Base-by-base conservation (phyloP, 2,329 filamentous ascomycete genomes). In the Arthrobotrys pseudoclavata region DNA sequence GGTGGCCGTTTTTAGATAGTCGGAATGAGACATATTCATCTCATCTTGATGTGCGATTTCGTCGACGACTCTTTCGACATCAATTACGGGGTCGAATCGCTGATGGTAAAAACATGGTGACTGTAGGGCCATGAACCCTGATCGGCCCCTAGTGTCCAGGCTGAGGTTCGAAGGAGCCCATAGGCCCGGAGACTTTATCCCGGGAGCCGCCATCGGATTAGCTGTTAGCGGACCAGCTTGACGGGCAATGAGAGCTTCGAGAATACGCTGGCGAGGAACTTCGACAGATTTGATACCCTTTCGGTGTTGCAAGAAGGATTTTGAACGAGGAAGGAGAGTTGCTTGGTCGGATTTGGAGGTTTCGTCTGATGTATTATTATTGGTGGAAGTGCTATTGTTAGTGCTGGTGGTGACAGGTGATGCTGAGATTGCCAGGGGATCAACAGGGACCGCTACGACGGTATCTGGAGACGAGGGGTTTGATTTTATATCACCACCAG, bases 101-200 rank as follows among this genome's bases (percentile, higher is more conserved):
- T 96, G 92, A 85, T 99, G 96, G 85, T 97, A 98, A 85, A 97
- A 99, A 86, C 96, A 99, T 13, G 96, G 96, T 52, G 94, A 97
- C 81, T 95, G 91, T 66, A 98, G 86, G 9, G 91, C 87, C 10
- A 37, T 20, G 15, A 71, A 50, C 6, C 52, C 74, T 6, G 61
- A 29, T 34, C 67, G 62, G 13, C 34, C 22, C 26, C 61, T 67
- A 83, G 6, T 85, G 83, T 15, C 84, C 83, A 18, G 83, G 31
- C 18, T 67, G 40, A 77, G 57, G 26, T 61, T 77, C 29, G 61
- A 62, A 13, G 74, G 67, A 26, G 67, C 53, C 67, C 67, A 71
- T 20, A 77, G 37, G 29, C 74, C 67, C 29, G 74, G 67, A 26
- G 53, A 62, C 31, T 57, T 47, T 15, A 69, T 61, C 26, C 52